Evolutionary conservation across 2,329 filamentous ascomycete species (phyloP).

Genomic region (Endothia cerciana): DNA sequence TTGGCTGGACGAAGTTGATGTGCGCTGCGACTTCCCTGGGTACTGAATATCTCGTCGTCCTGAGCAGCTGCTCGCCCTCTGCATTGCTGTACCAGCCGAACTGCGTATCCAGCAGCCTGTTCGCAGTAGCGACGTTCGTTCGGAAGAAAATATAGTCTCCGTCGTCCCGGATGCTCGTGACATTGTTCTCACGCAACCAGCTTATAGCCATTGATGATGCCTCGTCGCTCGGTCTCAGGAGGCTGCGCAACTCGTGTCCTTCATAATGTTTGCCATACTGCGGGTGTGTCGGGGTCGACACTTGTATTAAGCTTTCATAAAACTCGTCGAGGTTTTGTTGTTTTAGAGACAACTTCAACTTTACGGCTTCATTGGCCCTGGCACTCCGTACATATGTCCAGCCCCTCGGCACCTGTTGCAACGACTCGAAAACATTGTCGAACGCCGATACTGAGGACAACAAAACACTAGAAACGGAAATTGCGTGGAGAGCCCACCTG

Average conservation of each 20-base stretch:
- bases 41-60: slow-evolving; percentile 36
- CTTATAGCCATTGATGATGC: slow-evolving; percentile 9
- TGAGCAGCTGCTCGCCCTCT: slow-evolving; percentile 41
- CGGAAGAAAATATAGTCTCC: slow-evolving; percentile 21
- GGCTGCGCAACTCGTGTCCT: slow-evolving; percentile 20
- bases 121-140: slow-evolving; percentile 12
- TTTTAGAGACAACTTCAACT: slow-evolving; percentile 16
- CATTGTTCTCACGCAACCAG: slow-evolving; percentile 19
- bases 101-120: slow-evolving; percentile 14
- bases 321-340: slow-evolving; percentile 24
- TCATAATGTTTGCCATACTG: slow-evolving; percentile 19
- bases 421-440: slow-evolving; percentile 14
- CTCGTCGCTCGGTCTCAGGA: slow-evolving; percentile 15
- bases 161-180: slow-evolving; percentile 16
- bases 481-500: background rate
- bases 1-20: slow-evolving; percentile 51
- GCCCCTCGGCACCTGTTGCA: slow-evolving; percentile 16
- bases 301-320: slow-evolving; percentile 11
- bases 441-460: background rate
- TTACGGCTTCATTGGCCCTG: slow-evolving; percentile 1
- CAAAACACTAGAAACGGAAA: slow-evolving; percentile 2
- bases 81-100: slow-evolving; percentile 19
- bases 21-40: slow-evolving; percentile 41
- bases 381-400: slow-evolving; percentile 11
- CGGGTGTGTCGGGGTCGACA: slow-evolving; percentile 13